These are phyloP conservation scores for Dichomitus squalens DNA, from an alignment of 1,284 basidiomycete species.

Conservation along the genomic window DNA sequence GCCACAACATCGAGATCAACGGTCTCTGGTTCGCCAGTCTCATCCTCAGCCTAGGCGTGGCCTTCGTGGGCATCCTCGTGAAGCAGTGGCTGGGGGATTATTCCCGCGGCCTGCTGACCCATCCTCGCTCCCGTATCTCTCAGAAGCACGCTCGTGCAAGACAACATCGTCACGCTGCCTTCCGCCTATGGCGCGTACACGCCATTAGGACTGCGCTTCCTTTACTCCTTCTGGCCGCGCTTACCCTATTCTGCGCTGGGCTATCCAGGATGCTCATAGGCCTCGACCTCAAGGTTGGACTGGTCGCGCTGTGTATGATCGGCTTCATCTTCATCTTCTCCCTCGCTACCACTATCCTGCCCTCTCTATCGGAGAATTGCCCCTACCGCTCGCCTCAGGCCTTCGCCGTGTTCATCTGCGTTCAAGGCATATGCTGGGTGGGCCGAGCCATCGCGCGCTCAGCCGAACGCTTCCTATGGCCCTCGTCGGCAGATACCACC, in stretches of 20 bases:
- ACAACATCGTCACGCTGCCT: slow-evolving; percentile 26
- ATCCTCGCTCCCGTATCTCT: slow-evolving; percentile 2
- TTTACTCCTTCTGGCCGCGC: slow-evolving; percentile 24
- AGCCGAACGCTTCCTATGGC: too few relatives aligned
- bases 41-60: neutral
- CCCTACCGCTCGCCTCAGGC: slow-evolving; percentile 27
- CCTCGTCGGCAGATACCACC: too few relatives aligned
- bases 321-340: slow-evolving; percentile 6
- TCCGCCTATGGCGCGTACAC: slow-evolving; percentile 25
- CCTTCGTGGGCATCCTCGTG: slow-evolving; percentile 3
- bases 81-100: slow-evolving; percentile 9
- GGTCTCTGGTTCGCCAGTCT: slow-evolving; percentile 8
- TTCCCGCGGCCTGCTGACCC: neutral
- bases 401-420: slow-evolving; percentile 2
- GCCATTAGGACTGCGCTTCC: slow-evolving; percentile 26
- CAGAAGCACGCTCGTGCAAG: slow-evolving; percentile 14
- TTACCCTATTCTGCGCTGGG: slow-evolving; percentile 24
- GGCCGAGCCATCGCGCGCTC: neutral
- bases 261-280: slow-evolving; percentile 22
- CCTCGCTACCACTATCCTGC: slow-evolving; percentile 1
- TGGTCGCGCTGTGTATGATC: slow-evolving; percentile 13
- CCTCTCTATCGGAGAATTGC: neutral
- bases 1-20: neutral
- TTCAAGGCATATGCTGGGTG: neutral
- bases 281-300: slow-evolving; percentile 18